Evolutionary conservation across 176 grass and related monocot genomes (phyloP).

Genomic region (Alopecurus myosuroides): DNA sequence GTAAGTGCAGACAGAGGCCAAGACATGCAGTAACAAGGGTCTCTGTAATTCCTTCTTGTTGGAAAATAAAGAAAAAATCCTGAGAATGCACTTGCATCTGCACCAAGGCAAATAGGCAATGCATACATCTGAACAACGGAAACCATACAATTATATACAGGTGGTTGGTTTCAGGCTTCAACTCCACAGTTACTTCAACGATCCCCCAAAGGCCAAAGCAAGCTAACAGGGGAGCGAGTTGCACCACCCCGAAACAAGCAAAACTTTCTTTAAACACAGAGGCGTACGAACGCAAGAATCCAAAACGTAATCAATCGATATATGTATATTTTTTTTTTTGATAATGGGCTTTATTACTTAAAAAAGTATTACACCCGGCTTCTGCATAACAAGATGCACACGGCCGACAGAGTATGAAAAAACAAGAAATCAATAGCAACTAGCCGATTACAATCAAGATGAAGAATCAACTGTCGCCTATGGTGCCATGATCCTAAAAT

Average conservation of each 20-base stretch:
- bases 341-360: no score
- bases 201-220: background rate
- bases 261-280: background rate
- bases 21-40: background rate
- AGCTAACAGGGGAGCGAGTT: background rate
- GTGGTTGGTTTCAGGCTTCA: conserved; percentile 19
- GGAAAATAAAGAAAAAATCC: background rate
- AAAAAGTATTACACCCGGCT: no score
- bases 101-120: background rate
- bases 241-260: background rate
- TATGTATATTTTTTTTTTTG: no score
- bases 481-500: no score
- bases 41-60: background rate
- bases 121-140: background rate
- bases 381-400: no score
- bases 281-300: conserved; percentile 7
- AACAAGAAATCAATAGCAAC: no score
- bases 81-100: background rate
- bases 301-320: background rate
- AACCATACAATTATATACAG: background rate
- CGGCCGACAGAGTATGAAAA: no score
- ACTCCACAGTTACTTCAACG: conserved; percentile 13
- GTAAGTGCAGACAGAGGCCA: no score
- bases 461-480: no score
- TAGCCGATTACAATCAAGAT: no score